These are phyloP conservation scores for Athelia sp. DNA, from an alignment of 1,284 basidiomycete genomes.

Conservation along the genomic window DNA sequence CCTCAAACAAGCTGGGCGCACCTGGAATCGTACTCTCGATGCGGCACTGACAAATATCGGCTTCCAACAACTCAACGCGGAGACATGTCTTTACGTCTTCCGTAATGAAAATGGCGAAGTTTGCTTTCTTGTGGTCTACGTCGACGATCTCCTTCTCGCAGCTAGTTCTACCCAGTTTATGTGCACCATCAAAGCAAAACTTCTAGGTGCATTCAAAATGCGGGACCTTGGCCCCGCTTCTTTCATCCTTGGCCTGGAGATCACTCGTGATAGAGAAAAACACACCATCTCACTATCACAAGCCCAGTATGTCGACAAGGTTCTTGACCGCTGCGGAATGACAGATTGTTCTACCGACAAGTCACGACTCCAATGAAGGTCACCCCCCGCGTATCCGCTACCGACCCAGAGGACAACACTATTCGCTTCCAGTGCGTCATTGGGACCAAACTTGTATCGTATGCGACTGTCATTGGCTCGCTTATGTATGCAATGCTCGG, in stretches of 20 bases:
- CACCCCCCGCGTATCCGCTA: slow-evolving; percentile 6
- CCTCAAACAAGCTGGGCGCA: slow-evolving; percentile 23
- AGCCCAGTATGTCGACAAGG: slow-evolving; percentile 20
- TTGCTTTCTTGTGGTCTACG: slow-evolving; percentile 16
- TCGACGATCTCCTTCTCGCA: slow-evolving; percentile 17
- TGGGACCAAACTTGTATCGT: slow-evolving; percentile 5
- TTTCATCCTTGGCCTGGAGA: slow-evolving; percentile 25
- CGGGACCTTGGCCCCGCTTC: slow-evolving; percentile 23
- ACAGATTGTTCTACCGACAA: slow-evolving; percentile 16
- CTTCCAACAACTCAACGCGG: slow-evolving; percentile 14
- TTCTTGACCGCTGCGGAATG: slow-evolving; percentile 24
- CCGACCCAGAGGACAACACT: slow-evolving; percentile 9
- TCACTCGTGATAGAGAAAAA: slow-evolving; percentile 16
- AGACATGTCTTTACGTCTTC: slow-evolving; percentile 18
- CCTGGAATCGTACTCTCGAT: slow-evolving; percentile 22
- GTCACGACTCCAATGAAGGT: slow-evolving; percentile 24
- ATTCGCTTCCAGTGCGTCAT: slow-evolving; percentile 1
- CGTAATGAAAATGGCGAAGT: slow-evolving; percentile 6
- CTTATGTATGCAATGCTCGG: slow-evolving; percentile 17
- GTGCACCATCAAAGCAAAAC: slow-evolving; percentile 11
- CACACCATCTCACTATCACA: slow-evolving; percentile 24
- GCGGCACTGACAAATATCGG: slow-evolving; percentile 10
- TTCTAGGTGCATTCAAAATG: slow-evolving; percentile 22
- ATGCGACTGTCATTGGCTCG: slow-evolving; percentile 13
- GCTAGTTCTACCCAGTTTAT: slow-evolving; percentile 12